Base-by-base conservation (phyloP, 73 alveolate genomes). In the Paramecium sonneborni region DNA sequence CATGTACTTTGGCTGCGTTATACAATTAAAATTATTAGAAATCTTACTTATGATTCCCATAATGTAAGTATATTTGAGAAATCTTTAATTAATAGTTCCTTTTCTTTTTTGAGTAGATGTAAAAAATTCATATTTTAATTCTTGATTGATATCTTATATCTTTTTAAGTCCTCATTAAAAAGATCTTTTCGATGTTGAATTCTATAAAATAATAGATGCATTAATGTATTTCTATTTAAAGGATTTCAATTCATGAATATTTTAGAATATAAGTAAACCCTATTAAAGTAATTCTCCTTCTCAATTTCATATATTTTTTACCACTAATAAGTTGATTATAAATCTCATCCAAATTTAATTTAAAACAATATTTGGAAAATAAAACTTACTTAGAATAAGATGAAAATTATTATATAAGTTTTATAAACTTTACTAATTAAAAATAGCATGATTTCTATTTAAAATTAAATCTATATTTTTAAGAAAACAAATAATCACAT, bases 401-500 rank as follows among this genome's bases (percentile, higher is more conserved):
- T 93, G 95, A 44, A 92, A 38, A 41, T 92, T 92, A 48, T 85
- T 95, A 58, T 94, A 92, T 15, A 95, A 85, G 14, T 93, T 48
- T 92, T 94, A 92, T 0, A 95, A 14, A 20, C 95, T 28, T 79
- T 88, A 93, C 7, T 95, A 85, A 0, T 85, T 85, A 15, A 94
- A 82, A 21, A 93, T 56, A 9, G 97, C 88, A 79, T 95, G 98
- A 85, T 95, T 95, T 9, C 93, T 76, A 57, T 92, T 95, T 2
- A 95, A 35, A 15, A 95, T 44, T 24, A 92, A 74, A 6, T 85
- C 55, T 5, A 95, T 20, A 18, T 96, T 97, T 56, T 92, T 93
- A 68, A 92, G 86, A 95, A 94, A 93, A 95, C 4, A 68, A 15
- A 86, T 92, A 95, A 62, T 95, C 98, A 41, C 93, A 93, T 55